Conservation (phyloP, 2,329 filamentous ascomycete species). For the Exserohilum turcica region DNA sequence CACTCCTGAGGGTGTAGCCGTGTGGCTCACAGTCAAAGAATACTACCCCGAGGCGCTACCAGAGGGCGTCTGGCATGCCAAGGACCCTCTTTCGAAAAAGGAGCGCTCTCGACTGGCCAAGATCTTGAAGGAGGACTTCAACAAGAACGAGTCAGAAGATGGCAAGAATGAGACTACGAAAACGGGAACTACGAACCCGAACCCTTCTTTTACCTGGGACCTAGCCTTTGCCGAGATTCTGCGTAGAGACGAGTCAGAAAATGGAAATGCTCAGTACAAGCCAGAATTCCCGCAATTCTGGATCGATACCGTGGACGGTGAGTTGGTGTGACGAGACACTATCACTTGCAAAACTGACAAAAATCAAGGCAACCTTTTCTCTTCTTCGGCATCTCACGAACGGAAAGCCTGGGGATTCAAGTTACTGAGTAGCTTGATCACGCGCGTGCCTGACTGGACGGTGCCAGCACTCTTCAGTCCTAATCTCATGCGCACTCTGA, state of each 20-base stretch:
- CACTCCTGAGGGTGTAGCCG: constrained; percentile 85
- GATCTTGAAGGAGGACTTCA: constrained; percentile 76
- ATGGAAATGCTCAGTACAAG: constrained; percentile 43
- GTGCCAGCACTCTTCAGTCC: constrained; percentile 73
- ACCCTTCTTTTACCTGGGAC: constrained; percentile 87
- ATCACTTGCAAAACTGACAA: constrained; percentile 11
- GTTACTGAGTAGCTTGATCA: constrained; percentile 77
- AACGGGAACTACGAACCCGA: constrained; percentile 77
- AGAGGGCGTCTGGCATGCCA: constrained; percentile 71
- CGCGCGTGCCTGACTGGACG: constrained; percentile 56
- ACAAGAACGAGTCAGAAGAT: constrained; percentile 56
- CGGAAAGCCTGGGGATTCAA: constrained; percentile 93
- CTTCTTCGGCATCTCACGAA: constrained; percentile 78
- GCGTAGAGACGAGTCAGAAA: constrained; percentile 28
- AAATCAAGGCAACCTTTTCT: constrained; percentile 76
- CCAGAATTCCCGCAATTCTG: constrained; percentile 76
- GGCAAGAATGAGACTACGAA: constrained; percentile 55
- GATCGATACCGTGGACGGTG: constrained; percentile 84
- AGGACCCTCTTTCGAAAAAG: constrained; percentile 72
- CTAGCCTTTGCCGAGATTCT: constrained; percentile 64
- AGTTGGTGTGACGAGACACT: constrained; percentile 44
- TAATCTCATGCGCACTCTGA: constrained; percentile 69
- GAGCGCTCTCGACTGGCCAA: constrained; percentile 72
- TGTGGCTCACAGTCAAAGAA: constrained; percentile 77
- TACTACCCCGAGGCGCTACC: constrained; percentile 69